These are phyloP conservation scores for Xylaria sp. DNA, from an alignment of 2,329 filamentous ascomycete genomes.

Conservation along the genomic window DNA sequence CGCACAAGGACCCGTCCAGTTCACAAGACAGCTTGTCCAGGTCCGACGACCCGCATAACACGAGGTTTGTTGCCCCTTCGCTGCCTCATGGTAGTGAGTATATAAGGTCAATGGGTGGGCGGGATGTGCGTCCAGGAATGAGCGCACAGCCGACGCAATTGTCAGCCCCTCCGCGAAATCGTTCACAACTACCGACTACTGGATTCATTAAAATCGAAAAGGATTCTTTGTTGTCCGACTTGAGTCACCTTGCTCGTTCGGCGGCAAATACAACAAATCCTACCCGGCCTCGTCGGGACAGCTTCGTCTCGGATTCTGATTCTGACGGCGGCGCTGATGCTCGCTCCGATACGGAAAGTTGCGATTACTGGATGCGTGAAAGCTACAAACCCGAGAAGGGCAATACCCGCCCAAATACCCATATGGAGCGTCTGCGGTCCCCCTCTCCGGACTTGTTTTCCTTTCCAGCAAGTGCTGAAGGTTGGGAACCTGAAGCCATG, in stretches of 20 bases:
- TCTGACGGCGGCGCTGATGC: conserved; percentile 56
- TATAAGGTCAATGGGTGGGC: conserved; percentile 42
- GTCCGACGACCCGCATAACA: conserved; percentile 27
- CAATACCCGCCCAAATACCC: conserved; percentile 27
- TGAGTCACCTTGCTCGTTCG: conserved; percentile 53
- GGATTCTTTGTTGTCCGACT: conserved; percentile 42
- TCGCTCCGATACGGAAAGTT: conserved; percentile 57
- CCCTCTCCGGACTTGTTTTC: conserved; percentile 65
- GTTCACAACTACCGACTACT: conserved; percentile 43
- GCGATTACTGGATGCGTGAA: conserved; percentile 69
- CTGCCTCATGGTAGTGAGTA: conserved; percentile 42
- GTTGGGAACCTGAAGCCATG: conserved; percentile 62
- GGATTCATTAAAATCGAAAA: conserved; percentile 42
- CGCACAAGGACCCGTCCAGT: conserved; percentile 41
- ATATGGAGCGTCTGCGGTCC: conserved; percentile 36
- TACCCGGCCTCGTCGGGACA: conserved; percentile 54
- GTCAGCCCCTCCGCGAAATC: conserved; percentile 50
- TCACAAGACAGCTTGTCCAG: conserved; percentile 46
- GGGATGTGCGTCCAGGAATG: conserved; percentile 35
- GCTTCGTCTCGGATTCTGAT: conserved; percentile 59
- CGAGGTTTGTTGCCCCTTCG: conserved; percentile 41
- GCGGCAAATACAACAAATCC: conserved; percentile 58
- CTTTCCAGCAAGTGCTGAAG: conserved; percentile 57
- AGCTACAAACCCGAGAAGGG: conserved; percentile 56
- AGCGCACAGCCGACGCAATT: conserved; percentile 47